phyloP scores from a whole-genome alignment of 768 basidiomycete genomes.

The Leccinellum albellum region DNA sequence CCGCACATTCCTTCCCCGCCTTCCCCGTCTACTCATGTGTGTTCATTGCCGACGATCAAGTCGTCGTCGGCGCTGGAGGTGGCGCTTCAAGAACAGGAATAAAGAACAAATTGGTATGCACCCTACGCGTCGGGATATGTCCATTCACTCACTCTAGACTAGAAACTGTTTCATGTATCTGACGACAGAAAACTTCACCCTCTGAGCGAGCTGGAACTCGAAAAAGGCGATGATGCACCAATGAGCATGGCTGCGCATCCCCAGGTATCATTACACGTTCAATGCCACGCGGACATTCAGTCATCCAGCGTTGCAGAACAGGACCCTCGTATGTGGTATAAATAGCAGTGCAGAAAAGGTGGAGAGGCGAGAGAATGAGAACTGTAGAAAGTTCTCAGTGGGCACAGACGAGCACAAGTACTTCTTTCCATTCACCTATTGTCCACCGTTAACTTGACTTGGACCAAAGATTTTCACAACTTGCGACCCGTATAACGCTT shows the following conservation, averaged over 20 bases:
- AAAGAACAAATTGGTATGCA: conserved; percentile 81
- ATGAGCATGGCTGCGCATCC: conserved; percentile 84
- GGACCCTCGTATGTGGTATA: conserved; percentile 76
- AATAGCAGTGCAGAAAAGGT: conserved; percentile 71
- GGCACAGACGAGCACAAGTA: conserved; percentile 52
- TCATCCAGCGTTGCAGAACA: conserved; percentile 31
- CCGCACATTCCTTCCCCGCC: conserved; percentile 65
- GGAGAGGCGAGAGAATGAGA: conserved; percentile 69
- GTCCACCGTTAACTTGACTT: conserved; percentile 8
- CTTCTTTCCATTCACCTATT: conserved; percentile 14
- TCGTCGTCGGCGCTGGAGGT: conserved; percentile 88
- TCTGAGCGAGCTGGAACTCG: conserved; percentile 70
- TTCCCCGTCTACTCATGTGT: conserved; percentile 90
- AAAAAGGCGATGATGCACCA: conserved; percentile 85
- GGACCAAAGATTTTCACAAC: conserved; percentile 19
- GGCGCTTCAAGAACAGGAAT: conserved; percentile 85
- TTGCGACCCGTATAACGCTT: conserved; percentile 59
- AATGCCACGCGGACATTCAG: neutral
- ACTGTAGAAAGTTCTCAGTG: conserved; percentile 71
- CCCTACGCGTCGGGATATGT: neutral
- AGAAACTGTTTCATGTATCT: conserved; percentile 70
- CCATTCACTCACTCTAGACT: conserved; percentile 8
- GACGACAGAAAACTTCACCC: conserved; percentile 50
- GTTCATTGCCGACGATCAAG: conserved; percentile 65
- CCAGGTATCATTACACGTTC: conserved; percentile 39